Evolutionary conservation across 768 basidiomycete species (phyloP).

Genomic region (Tricholoma saponaceum): DNA sequence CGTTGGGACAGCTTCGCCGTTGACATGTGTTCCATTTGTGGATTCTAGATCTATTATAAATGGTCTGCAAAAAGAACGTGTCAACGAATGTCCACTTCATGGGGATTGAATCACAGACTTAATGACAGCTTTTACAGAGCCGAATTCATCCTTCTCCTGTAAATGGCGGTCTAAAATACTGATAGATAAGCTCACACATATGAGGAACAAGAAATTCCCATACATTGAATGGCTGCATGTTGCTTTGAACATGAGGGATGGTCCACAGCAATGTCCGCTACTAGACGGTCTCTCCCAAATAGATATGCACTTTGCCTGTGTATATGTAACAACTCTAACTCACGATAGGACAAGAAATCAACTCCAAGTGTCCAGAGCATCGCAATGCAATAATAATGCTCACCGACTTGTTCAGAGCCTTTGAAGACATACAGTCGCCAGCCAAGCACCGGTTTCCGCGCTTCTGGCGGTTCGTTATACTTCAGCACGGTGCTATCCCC

Average conservation of each 20-base stretch:
- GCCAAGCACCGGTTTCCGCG: constrained; percentile 81
- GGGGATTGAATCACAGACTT: constrained; percentile 58
- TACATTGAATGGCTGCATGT: constrained; percentile 94
- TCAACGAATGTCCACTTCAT: constrained; percentile 1
- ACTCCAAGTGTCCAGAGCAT: background rate
- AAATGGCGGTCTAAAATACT: constrained; percentile 67
- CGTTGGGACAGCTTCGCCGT: constrained; percentile 78
- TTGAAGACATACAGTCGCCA: constrained; percentile 99
- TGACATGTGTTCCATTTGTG: constrained; percentile 94
- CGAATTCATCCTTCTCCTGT: constrained; percentile 84
- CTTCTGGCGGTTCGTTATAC: constrained; percentile 98
- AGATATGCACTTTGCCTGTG: constrained; percentile 93
- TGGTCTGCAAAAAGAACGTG: constrained; percentile 49
- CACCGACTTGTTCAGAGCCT: constrained; percentile 87
- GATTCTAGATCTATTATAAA: constrained; percentile 98
- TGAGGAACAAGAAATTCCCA: constrained; percentile 18
- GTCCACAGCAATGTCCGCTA: constrained; percentile 84
- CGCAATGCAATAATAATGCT: constrained; percentile 23
- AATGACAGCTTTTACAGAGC: constrained; percentile 65
- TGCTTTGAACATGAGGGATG: constrained; percentile 99
- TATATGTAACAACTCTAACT: constrained; percentile 83
- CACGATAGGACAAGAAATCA: background rate
- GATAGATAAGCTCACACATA: constrained; percentile 2
- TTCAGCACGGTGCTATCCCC: constrained; percentile 86
- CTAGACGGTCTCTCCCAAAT: constrained; percentile 83